Evolutionary conservation across 139 green algal genomes (phyloP), one percentile per base, ranked within the genome.

Genomic region (Parachlorella kessleri): DNA sequence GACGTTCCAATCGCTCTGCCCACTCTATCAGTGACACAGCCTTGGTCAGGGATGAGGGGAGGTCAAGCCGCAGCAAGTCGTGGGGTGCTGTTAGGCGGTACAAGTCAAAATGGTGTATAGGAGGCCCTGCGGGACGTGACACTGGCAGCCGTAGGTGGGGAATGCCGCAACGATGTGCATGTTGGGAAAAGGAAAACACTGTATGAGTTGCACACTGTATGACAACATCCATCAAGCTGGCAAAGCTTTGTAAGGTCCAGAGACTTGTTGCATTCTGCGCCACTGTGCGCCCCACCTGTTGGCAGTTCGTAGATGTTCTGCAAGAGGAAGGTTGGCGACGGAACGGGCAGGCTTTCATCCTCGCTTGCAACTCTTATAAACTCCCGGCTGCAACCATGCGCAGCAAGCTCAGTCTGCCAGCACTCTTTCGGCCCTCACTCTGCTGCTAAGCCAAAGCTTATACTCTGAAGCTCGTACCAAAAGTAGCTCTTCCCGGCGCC

Each of bases 401-500:
- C 35, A 30, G 28, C 33, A 66, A 35, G 14, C 18, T 63, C 28
- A n/a, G n/a, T n/a, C n/a, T n/a, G n/a, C n/a, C n/a, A n/a, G n/a
- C n/a, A n/a, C n/a, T n/a, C n/a, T n/a, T n/a, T n/a, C n/a, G n/a
- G n/a, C n/a, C n/a, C 42, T 66, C 21, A 24, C 18, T 53, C 2
- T 78, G 41, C 38, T 6, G 6, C 14, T 36, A 21, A 66, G 36
- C 9, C 42, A 69, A 78, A 10, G 68, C 14, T 33, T 6, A n/a
- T n/a, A n/a, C n/a, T n/a, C n/a, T n/a, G n/a, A 41, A 6, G 32
- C 26, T 4, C 55, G 30, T 64, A 93, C 88, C 90, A 94, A 77
- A 96, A 97, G 10, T 85, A 85, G 77, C 89, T 96, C 72, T 97
- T 97, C 5, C 94, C 94, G 0, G 90, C 90, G 4, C 94, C 94